Conservation (phyloP, 2,329 filamentous ascomycete species). For the Drechmeria coniospora region DNA sequence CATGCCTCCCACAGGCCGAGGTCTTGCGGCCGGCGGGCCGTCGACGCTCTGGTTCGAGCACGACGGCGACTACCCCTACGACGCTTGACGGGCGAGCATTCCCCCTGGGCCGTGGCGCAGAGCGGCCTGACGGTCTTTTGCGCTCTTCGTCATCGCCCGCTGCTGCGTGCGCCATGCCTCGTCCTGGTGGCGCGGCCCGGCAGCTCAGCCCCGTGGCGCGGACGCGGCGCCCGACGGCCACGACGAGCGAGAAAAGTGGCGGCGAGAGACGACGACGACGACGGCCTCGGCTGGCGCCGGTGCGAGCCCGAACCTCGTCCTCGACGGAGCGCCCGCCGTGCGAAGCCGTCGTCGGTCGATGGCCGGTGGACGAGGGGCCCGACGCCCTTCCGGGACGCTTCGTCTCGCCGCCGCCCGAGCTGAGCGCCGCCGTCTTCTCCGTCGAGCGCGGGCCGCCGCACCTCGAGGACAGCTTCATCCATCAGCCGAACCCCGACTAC, state of each 20-base stretch:
- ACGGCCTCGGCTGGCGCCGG: constrained; percentile 1
- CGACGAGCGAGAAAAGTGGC: constrained; percentile 9
- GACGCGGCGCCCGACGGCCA: constrained; percentile 6
- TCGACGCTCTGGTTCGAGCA: too few species aligned
- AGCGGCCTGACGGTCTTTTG: constrained; percentile 18
- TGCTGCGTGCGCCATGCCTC: constrained; percentile 12
- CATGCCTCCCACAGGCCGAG: too few species aligned
- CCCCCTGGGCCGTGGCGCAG: constrained; percentile 13
- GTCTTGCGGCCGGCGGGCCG: too few species aligned
- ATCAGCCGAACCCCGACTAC: constrained; percentile 36
- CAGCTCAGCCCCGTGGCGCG: neutral
- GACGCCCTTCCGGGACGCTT: constrained; percentile 14
- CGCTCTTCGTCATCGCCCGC: constrained; percentile 18
- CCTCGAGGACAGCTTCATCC: constrained; percentile 22
- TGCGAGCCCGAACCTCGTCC: constrained; percentile 1
- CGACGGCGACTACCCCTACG: constrained; percentile 4
- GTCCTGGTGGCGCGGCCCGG: constrained; percentile 7
- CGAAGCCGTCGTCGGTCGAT: too few species aligned
- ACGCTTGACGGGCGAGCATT: constrained; percentile 16
- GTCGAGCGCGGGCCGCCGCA: constrained; percentile 21
- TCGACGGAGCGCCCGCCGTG: too few species aligned
- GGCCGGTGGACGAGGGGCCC: constrained; percentile 11
- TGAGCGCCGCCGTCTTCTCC: constrained; percentile 25
- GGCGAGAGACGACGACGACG: constrained; percentile 1
- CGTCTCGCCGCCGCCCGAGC: constrained; percentile 26